A percentile compares a stretch with the other conserved stretches of the same genome.
Conservation (phyloP, 768 basidiomycete genomes). For the Boletus sensibilis region DNA sequence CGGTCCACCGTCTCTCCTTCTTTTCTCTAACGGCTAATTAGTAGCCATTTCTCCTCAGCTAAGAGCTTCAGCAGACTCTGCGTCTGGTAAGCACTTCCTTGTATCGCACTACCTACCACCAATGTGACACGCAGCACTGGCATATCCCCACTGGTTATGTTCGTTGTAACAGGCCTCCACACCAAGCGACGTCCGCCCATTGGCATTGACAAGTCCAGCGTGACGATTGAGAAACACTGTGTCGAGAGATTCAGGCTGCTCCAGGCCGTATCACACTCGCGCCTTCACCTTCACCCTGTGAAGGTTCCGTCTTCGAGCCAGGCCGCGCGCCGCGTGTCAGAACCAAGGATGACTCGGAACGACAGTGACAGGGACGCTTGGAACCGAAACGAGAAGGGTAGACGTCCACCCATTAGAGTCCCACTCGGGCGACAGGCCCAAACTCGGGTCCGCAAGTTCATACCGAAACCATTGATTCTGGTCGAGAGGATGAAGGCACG, state of each 20-base stretch:
- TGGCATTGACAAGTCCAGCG: not conserved
- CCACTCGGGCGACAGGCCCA: not conserved
- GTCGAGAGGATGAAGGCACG: conserved; percentile 27
- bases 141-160: conserved; percentile 15
- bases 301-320: not conserved
- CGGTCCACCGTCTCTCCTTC: not conserved
- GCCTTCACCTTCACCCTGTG: not conserved
- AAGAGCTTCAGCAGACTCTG: not conserved
- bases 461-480: conserved; percentile 26
- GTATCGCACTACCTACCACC: conserved; percentile 3
- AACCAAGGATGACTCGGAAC: conserved; percentile 6
- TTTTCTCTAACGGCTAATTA: not conserved
- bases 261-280: not conserved
- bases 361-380: not conserved
- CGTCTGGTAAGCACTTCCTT: conserved; percentile 10
- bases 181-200: conserved; percentile 20
- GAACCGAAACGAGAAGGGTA: not conserved
- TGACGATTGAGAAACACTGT: not conserved
- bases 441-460: conserved; percentile 15
- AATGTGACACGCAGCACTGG: conserved; percentile 17
- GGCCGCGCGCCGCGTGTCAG: not conserved
- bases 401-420: not conserved
- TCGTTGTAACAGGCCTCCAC: conserved; percentile 23
- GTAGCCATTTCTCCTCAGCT: not conserved
- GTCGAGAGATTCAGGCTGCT: not conserved